Evolutionary conservation across 2,329 filamentous ascomycete genomes (phyloP), one percentile per base, ranked within the genome.

Genomic region (Tolypocladium endophyticum): DNA sequence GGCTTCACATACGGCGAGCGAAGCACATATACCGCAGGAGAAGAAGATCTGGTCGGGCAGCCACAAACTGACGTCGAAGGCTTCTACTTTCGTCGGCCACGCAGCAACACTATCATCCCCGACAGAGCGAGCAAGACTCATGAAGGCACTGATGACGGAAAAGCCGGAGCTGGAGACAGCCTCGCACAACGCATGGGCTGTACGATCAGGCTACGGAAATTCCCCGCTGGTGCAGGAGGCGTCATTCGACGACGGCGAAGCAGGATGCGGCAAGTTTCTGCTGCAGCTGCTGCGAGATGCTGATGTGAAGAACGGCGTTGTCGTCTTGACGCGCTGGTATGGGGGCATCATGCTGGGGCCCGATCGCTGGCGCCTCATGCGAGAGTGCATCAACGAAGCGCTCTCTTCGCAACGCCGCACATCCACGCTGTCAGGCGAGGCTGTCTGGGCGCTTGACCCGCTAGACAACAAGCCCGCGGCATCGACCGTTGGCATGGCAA

Each of bases 291-390:
- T 87, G 71, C 76, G 78, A 58, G 80, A 82, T 60, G 73, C 77
- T 6, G 73, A 79, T 55, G 71, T 80, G 5, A 74, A 77, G 16
- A 79, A 83, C 63, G 79, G 78, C 0, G 67, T 86, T 1, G 79
- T 86, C 18, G 81, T 87, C 8, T 76, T 87, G 64, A 83, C 81
- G 20, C 75, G 84, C 41, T 87, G 83, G 83, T 87, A 81, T 62
- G 84, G 84, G 25, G 84, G 84, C 9, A 72, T 83, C 12, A 78
- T 87, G 76, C 76, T 87, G 3, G 84, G 84, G 0, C 79, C 81
- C 0, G 84, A 87, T 65, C 77, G 84, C 23, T 87, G 83, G 82
- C 76, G 82, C 16, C 76, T 87, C 61, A 87, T 87, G 81, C 77
- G 80, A 3, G 79, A 80, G 61, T 81, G 80, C 50, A 76, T 83